phyloP scores from a whole-genome alignment of 2,329 filamentous ascomycete genomes.

The Malbranchea zuffiana region DNA sequence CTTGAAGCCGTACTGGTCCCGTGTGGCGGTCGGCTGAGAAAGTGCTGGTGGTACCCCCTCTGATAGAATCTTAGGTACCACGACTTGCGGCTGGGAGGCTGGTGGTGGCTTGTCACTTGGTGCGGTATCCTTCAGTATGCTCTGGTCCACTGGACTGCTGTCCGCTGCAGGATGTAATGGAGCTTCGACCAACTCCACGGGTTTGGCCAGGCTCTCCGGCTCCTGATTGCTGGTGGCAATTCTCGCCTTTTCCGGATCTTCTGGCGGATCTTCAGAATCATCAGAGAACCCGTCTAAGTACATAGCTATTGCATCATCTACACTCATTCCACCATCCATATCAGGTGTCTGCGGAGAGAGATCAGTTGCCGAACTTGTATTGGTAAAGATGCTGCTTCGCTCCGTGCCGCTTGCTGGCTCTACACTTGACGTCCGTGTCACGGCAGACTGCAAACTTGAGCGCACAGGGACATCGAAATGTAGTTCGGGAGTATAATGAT shows the following conservation, averaged over 20 bases:
- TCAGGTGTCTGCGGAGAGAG: conserved; percentile 49
- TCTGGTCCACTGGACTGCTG: background rate
- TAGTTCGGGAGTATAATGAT: conserved; percentile 21
- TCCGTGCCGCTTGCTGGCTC: conserved; percentile 57
- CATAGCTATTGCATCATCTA: conserved; percentile 51
- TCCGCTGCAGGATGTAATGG: background rate
- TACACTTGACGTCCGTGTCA: conserved; percentile 48
- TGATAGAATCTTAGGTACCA: conserved; percentile 20
- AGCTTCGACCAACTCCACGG: background rate
- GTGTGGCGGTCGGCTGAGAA: conserved; percentile 28
- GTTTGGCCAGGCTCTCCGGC: background rate
- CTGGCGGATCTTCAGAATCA: conserved; percentile 11
- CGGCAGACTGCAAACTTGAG: conserved; percentile 49
- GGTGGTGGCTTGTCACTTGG: background rate
- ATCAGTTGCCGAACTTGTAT: conserved; percentile 64
- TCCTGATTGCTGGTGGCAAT: background rate
- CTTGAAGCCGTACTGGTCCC: conserved; percentile 86
- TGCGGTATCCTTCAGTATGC: background rate
- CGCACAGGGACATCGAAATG: conserved; percentile 32
- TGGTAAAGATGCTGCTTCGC: conserved; percentile 70
- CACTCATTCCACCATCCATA: conserved; percentile 44
- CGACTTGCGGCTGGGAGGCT: background rate
- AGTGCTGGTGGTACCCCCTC: conserved; percentile 32
- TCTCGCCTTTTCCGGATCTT: conserved; percentile 1
- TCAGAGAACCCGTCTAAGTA: conserved; percentile 49